phyloP scores from a whole-genome alignment of 768 basidiomycete genomes.

The Tylopilus sp. region DNA sequence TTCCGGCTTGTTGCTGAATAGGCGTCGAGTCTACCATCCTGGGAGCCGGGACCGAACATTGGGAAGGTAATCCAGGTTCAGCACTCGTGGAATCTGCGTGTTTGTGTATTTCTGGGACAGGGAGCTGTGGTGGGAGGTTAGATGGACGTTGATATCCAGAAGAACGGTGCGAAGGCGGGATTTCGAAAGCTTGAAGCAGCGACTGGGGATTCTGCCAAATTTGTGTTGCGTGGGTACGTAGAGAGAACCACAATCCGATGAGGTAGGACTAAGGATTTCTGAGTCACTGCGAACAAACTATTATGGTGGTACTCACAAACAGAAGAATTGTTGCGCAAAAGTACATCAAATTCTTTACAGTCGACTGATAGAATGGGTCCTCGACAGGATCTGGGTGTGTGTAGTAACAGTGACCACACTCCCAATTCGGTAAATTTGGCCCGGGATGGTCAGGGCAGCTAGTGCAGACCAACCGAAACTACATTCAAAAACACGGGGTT shows the following conservation, averaged over 20 bases:
- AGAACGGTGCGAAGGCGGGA: constrained; percentile 49
- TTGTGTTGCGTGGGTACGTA: constrained; percentile 95
- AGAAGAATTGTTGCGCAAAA: constrained; percentile 88
- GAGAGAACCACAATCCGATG: constrained; percentile 96
- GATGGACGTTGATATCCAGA: constrained; percentile 61
- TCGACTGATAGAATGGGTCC: constrained; percentile 96
- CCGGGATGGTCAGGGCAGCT: constrained; percentile 57
- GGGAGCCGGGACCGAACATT: constrained; percentile 37
- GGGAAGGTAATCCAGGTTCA: constrained; percentile 33
- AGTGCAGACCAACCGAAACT: constrained; percentile 87
- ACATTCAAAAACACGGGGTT: constrained; percentile 13
- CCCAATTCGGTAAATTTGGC: constrained; percentile 50
- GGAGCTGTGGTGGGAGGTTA: constrained; percentile 7
- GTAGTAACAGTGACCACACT: constrained; percentile 91
- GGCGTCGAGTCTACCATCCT: constrained; percentile 23
- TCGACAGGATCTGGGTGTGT: constrained; percentile 88
- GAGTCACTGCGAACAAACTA: constrained; percentile 5
- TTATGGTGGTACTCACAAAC: constrained; percentile 57
- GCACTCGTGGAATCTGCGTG: constrained; percentile 38
- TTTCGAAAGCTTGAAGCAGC: constrained; percentile 64
- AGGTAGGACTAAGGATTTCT: constrained; percentile 74
- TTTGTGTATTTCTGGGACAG: constrained; percentile 36
- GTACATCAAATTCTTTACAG: constrained; percentile 94
- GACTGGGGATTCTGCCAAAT: constrained; percentile 99
- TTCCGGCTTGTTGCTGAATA: constrained; percentile 15